A percentile compares a stretch with the other conserved stretches of the same genome.
Evolutionary conservation across 106 monocot species (phyloP).

Genomic region (Ottelia alismoides): DNA sequence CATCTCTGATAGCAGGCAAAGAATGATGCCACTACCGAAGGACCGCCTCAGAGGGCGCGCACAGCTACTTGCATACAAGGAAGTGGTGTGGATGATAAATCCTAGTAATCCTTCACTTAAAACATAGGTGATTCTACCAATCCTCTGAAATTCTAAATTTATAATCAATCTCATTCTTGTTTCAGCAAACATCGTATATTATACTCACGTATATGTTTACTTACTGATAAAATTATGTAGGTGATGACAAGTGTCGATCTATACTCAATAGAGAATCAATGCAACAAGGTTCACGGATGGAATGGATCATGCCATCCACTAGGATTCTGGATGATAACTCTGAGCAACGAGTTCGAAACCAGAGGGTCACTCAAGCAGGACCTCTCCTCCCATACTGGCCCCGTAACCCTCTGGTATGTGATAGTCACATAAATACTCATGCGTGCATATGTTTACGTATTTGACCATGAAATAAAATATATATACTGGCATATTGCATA

Average conservation of each 20-base stretch:
- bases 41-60: slow-evolving; percentile 40
- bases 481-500: too few relatives aligned
- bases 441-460: too few relatives aligned
- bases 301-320: not conserved
- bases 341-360: slow-evolving; percentile 7
- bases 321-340: slow-evolving; percentile 12
- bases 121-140: too few relatives aligned
- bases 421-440: not conserved
- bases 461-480: too few relatives aligned
- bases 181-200: not conserved
- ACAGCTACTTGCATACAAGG: slow-evolving; percentile 50
- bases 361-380: slow-evolving; percentile 13
- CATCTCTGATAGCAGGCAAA: slow-evolving; percentile 47
- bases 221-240: too few relatives aligned
- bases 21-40: slow-evolving; percentile 70
- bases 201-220: not conserved
- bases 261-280: slow-evolving; percentile 14
- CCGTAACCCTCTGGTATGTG: slow-evolving; percentile 2
- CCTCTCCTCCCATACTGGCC: slow-evolving; percentile 13
- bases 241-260: slow-evolving; percentile 17
- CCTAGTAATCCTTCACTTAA: slow-evolving; percentile 39
- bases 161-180: too few relatives aligned
- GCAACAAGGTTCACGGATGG: slow-evolving; percentile 19
- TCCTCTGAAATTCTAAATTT: too few relatives aligned
- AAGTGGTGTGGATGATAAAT: slow-evolving; percentile 48